Evolutionary conservation across 139 green algal species (phyloP).

Genomic region (Penium margaritaceum): DNA sequence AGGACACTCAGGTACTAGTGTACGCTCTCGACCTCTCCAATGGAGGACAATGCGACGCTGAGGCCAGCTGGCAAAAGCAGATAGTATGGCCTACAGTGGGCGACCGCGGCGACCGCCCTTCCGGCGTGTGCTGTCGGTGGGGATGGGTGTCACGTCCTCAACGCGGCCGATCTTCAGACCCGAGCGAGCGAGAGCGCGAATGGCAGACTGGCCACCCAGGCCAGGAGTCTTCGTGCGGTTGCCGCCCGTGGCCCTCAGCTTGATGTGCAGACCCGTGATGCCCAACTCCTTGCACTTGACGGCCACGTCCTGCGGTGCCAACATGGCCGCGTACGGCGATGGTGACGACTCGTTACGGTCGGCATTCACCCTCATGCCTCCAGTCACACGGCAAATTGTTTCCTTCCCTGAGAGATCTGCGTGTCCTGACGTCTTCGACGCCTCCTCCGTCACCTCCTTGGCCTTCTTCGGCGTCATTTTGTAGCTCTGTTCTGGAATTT

Average conservation of each 20-base stretch:
- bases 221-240: slow-evolving; percentile 99
- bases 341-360: slow-evolving; percentile 96
- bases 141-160: slow-evolving; percentile 98
- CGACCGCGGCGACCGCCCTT: slow-evolving; percentile 94
- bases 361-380: slow-evolving; percentile 99
- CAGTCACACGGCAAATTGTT: slow-evolving; percentile 86
- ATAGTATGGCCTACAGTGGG: too few species aligned
- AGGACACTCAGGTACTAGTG: too few species aligned
- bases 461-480: too few species aligned
- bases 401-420: slow-evolving; percentile 95
- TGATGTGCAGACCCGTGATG: slow-evolving; percentile 96
- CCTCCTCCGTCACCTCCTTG: too few species aligned
- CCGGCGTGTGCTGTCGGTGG: slow-evolving; percentile 84
- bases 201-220: slow-evolving; percentile 88
- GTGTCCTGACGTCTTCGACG: too few species aligned
- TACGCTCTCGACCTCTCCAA: too few species aligned
- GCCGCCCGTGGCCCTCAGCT: slow-evolving; percentile 92
- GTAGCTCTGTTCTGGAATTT: too few species aligned
- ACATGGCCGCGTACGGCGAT: slow-evolving; percentile 97
- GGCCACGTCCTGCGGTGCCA: slow-evolving; percentile 96
- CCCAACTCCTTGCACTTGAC: slow-evolving; percentile 93
- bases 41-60: too few species aligned
- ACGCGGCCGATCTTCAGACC: slow-evolving; percentile 99
- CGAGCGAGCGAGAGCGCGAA: slow-evolving; percentile 92
- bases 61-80: too few species aligned